Conservation (phyloP, 2,329 filamentous ascomycete species). For the Ambrosiella xylebori region DNA sequence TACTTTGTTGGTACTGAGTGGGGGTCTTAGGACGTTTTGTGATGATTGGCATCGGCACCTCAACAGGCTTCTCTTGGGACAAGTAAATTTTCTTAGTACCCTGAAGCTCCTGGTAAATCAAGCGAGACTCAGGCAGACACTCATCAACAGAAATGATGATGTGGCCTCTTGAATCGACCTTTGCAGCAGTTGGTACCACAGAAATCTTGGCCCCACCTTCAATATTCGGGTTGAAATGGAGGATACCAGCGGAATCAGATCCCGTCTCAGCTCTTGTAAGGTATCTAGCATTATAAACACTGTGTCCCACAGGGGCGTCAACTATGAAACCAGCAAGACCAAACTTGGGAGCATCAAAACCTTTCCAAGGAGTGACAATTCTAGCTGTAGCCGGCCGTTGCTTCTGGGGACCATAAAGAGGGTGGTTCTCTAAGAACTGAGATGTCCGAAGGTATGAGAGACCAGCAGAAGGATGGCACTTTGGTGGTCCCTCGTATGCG, state of each 20-base stretch:
- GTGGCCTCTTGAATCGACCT: constrained; percentile 32
- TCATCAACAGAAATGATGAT: constrained; percentile 29
- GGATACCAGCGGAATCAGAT: constrained; percentile 13
- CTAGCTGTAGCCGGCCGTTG: constrained; percentile 33
- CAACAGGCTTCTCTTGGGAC: not conserved
- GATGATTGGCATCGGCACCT: not conserved
- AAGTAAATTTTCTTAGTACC: constrained; percentile 21
- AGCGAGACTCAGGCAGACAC: constrained; percentile 21
- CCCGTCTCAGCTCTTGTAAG: constrained; percentile 4
- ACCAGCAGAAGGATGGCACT: constrained; percentile 44
- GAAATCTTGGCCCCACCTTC: constrained; percentile 38
- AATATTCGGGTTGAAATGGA: constrained; percentile 27
- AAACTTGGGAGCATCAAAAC: constrained; percentile 25
- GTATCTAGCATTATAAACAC: constrained; percentile 22
- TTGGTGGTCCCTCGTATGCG: constrained; percentile 36
- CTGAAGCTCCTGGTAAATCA: constrained; percentile 20
- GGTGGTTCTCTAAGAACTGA: constrained; percentile 40
- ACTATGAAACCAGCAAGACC: constrained; percentile 39
- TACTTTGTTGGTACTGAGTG: constrained; percentile 6
- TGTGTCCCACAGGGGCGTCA: constrained; percentile 25
- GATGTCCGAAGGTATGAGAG: constrained; percentile 42
- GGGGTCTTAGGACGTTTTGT: not conserved
- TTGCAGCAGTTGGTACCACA: constrained; percentile 27
- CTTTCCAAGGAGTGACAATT: constrained; percentile 29
- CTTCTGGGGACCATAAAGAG: constrained; percentile 41